Percentiles rank a stretch among this genome's conserved stretches.
Conservation (phyloP, 2,329 filamentous ascomycete genomes). For the Fusarium sp. region DNA sequence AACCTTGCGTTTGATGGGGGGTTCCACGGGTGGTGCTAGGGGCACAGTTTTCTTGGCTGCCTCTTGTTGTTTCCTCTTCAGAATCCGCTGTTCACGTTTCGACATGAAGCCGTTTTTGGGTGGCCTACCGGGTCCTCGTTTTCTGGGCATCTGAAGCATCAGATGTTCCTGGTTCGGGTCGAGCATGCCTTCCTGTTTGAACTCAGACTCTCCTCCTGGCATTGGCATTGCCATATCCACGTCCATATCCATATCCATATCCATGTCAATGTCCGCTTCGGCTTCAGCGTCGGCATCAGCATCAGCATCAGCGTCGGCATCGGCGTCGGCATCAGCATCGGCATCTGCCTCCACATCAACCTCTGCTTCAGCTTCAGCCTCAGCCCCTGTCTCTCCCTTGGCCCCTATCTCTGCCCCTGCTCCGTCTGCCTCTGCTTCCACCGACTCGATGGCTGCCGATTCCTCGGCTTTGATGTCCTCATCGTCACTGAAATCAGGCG, state of each 20-base stretch:
- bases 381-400: constrained; percentile 44
- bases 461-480: constrained; percentile 49
- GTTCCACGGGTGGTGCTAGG: constrained; percentile 60
- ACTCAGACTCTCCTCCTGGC: constrained; percentile 41
- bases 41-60: constrained; percentile 64
- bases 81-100: constrained; percentile 75
- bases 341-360: constrained; percentile 22
- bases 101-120: constrained; percentile 88
- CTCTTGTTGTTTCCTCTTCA: constrained; percentile 67
- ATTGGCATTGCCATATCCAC: constrained; percentile 38
- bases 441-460: constrained; percentile 37
- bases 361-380: constrained; percentile 29
- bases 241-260: constrained; percentile 37
- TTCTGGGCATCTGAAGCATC: constrained; percentile 66
- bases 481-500: constrained; percentile 55
- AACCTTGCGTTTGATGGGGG: constrained; percentile 71
- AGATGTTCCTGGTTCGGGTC: constrained; percentile 50
- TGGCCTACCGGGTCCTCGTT: constrained; percentile 81
- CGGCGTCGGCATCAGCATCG: constrained; percentile 30
- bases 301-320: constrained; percentile 50
- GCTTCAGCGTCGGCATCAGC: constrained; percentile 28
- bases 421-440: constrained; percentile 45
- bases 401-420: constrained; percentile 32
- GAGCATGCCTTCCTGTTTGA: constrained; percentile 48
- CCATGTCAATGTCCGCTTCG: constrained; percentile 36